Base-by-base conservation (phyloP, 768 basidiomycete genomes). In the Russula foetens region DNA sequence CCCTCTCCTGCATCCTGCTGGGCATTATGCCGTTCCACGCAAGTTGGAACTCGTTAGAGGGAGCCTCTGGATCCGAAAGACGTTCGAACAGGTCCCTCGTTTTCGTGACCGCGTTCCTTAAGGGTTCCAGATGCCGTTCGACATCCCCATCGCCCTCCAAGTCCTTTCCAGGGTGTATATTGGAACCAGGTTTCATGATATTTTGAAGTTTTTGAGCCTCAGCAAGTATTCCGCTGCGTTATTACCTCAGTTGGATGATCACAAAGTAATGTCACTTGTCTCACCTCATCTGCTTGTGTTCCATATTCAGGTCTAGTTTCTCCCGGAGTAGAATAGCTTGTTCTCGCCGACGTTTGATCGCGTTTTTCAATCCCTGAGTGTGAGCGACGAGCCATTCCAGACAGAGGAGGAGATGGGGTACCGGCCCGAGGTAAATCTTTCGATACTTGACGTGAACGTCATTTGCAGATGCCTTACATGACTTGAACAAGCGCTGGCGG, bases 391-490 rank as follows among this genome's bases (percentile, higher is more conserved):
- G 43, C 56, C 60, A 62, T 43, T 62, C 56, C 46, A 62, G 9
- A 24, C 60, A 57, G 60, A 62, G 46, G 46, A 62, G 51, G n/a
- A 62, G 56, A 35, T 62, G 60, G 1, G 60, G 60, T 11, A 62
- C 12, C 8, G 56, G 56, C 15, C 60, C 60, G 21, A 62, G 60
- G 31, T 58, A 58, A 7, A 52, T 17, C 7, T 58, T 62, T 31
- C 60, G 44, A 26, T 58, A 62, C 12, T 39, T 33, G 5, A 35
- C 29, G 39, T 58, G 56, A n/a, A 62, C 51, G 4, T 7, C 23
- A 11, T 29, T 38, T 38, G 29, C 50, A 17, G 56, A 47, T 35
- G 28, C 54, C 51, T 53, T 62, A 56, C 56, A 62, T 7, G 23
- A 28, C 29, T 24, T 48, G 50, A 53, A 57, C 21, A 53, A 28